These are phyloP conservation scores for Cyclocybe cylindracea DNA, from an alignment of 768 basidiomycete species.

Conservation along the genomic window DNA sequence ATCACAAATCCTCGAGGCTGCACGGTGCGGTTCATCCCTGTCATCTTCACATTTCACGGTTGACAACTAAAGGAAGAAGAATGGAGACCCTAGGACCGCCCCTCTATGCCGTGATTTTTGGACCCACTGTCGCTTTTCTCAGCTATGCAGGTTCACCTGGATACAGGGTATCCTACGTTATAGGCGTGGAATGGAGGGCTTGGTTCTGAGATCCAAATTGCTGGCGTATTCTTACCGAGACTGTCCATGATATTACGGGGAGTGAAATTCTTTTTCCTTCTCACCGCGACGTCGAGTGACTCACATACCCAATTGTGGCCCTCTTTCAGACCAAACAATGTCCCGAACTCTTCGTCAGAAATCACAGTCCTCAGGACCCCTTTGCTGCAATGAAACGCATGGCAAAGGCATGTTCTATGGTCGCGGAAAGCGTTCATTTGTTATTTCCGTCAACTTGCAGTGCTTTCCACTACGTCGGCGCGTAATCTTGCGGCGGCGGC, in stretches of 20 bases:
- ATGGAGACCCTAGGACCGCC: too few species aligned
- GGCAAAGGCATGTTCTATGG: not conserved
- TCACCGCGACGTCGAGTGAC: conserved; percentile 13
- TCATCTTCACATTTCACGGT: too few species aligned
- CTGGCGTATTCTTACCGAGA: not conserved
- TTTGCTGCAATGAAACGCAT: too few species aligned
- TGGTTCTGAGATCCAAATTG: not conserved
- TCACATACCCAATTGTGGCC: conserved; percentile 15
- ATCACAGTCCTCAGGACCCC: not conserved
- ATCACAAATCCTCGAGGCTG: conserved; percentile 7
- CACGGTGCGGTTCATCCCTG: not conserved
- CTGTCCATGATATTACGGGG: not conserved
- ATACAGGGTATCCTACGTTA: too few species aligned
- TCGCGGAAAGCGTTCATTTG: not conserved
- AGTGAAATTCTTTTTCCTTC: conserved; percentile 12
- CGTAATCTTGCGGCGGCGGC: conserved; percentile 6
- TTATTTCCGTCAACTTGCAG: not conserved
- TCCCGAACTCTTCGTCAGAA: not conserved
- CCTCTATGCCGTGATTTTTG: too few species aligned
- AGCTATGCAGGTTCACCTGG: too few species aligned
- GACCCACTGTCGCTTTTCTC: too few species aligned
- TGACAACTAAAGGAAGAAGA: too few species aligned
- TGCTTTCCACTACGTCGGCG: conserved; percentile 1
- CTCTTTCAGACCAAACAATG: conserved; percentile 6
- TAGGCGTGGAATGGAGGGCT: not conserved